phyloP scores from a whole-genome alignment of 306 rosid species.

The Trifolium subterraneum region DNA sequence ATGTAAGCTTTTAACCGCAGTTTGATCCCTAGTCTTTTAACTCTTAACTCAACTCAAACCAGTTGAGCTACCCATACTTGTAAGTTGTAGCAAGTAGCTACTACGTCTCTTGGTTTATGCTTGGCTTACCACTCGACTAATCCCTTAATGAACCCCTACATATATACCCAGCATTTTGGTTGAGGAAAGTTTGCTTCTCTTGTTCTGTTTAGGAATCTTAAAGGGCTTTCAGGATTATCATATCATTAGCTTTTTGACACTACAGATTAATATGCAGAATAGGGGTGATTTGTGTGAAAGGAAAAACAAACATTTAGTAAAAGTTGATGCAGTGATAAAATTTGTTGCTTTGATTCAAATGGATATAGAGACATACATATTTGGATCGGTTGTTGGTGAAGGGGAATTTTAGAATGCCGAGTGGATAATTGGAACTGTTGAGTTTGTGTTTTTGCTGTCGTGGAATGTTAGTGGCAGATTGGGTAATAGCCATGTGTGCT shows the following conservation, averaged over 20 bases:
- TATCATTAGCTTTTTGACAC: background rate
- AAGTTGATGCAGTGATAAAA: background rate
- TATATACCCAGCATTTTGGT: background rate
- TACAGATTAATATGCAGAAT: background rate
- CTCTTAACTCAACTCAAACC: too few species aligned
- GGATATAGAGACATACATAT: background rate
- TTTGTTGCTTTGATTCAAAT: background rate
- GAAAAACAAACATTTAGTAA: background rate
- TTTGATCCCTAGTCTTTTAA: too few species aligned
- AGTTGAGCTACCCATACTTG: background rate
- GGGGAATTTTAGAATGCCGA: background rate
- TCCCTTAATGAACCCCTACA: background rate
- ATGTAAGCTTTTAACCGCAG: too few species aligned
- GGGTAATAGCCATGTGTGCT: background rate
- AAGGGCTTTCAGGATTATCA: slow-evolving; percentile 16
- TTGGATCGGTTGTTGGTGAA: background rate
- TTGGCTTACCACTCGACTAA: background rate
- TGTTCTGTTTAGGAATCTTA: background rate
- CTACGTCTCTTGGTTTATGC: slow-evolving; percentile 1
- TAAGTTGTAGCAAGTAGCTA: background rate
- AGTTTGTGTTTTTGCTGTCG: background rate
- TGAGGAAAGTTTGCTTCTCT: background rate
- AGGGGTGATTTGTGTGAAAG: background rate
- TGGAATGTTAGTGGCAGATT: background rate
- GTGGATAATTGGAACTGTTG: background rate